These are phyloP conservation scores for Aspergillus conjunctus DNA, from an alignment of 495 filamentous ascomycete species.

Conservation along the genomic window DNA sequence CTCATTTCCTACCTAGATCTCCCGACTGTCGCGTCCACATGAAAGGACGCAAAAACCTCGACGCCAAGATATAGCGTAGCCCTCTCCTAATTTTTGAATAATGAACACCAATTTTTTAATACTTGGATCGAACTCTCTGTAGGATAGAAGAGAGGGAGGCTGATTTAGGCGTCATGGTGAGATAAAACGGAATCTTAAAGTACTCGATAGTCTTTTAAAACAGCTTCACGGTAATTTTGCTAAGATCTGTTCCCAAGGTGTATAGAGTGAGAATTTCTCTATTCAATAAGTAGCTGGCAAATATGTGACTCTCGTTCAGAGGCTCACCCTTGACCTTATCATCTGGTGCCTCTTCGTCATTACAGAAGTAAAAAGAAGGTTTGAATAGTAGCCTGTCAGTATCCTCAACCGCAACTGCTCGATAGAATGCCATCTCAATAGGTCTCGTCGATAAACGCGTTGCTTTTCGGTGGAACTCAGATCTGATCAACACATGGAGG, in stretches of 20 bases:
- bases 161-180: constrained; percentile 31
- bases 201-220: constrained; percentile 28
- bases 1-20: neutral
- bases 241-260: constrained; percentile 28
- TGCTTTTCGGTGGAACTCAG: constrained; percentile 32
- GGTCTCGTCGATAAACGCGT: constrained; percentile 54
- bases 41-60: no score
- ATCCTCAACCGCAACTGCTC: no score
- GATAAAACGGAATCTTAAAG: constrained; percentile 19
- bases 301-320: no score
- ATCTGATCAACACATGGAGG: neutral
- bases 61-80: no score
- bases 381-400: no score
- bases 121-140: constrained; percentile 18
- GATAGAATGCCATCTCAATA: no score
- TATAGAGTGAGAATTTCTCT: constrained; percentile 26
- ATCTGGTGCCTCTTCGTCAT: no score
- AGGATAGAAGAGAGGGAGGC: constrained; percentile 33
- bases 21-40: no score
- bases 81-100: no score
- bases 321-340: no score
- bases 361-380: no score
- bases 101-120: constrained; percentile 12
- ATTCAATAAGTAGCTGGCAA: no score
- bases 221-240: constrained; percentile 26